phyloP scores from a whole-genome alignment of 192 early-diverging fungal genomes.

The Phlyctochytrium arcticum region DNA sequence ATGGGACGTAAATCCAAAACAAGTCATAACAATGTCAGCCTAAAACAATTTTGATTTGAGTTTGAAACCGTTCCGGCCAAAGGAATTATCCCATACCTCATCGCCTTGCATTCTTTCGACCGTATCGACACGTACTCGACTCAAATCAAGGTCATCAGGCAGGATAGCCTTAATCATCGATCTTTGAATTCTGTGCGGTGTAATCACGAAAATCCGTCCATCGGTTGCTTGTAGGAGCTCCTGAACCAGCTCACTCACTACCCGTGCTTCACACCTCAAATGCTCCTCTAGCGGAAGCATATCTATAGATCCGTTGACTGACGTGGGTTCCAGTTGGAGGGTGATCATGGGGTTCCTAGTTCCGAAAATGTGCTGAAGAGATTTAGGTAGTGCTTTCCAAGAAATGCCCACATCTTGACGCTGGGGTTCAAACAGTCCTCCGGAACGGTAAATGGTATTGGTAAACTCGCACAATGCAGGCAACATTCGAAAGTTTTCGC shows the following conservation, averaged over 20 bases:
- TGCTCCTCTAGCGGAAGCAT: constrained; percentile 9
- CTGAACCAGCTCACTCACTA: constrained; percentile 17
- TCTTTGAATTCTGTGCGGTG: constrained; percentile 35
- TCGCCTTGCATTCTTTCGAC: constrained; percentile 38
- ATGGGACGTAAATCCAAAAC: constrained; percentile 44
- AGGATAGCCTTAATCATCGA: background rate
- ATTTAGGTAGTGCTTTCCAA: background rate
- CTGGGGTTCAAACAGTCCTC: constrained; percentile 5
- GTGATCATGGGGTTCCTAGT: background rate
- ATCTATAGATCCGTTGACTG: background rate
- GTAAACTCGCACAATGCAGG: constrained; percentile 21
- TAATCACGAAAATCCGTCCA: constrained; percentile 28
- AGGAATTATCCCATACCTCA: constrained; percentile 16
- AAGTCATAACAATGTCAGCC: constrained; percentile 58
- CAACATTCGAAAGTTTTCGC: constrained; percentile 41
- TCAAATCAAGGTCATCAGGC: background rate
- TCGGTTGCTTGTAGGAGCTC: background rate
- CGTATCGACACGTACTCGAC: constrained; percentile 29
- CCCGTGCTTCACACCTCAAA: constrained; percentile 12
- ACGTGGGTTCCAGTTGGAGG: background rate
- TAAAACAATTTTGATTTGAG: constrained; percentile 8
- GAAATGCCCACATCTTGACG: background rate
- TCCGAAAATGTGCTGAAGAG: background rate
- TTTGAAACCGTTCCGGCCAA: background rate
- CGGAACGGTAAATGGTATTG: constrained; percentile 16